Base-by-base conservation (phyloP, 345 rosid genomes). In the Aquilaria yunnanensis region DNA sequence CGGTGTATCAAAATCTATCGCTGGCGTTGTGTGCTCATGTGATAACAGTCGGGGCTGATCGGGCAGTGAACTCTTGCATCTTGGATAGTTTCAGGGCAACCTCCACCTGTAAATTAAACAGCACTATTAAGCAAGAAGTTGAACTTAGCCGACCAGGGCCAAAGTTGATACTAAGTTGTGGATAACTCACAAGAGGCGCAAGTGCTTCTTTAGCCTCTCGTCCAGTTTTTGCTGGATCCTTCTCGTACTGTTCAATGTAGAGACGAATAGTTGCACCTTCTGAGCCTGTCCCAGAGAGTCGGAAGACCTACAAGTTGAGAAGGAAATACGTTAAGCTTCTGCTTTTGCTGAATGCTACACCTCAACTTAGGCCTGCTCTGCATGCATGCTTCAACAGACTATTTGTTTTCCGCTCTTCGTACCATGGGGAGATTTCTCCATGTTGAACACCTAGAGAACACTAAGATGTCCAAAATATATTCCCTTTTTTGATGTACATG, bases 221-320 rank as follows among this genome's bases (percentile, higher is more conserved):
- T 29, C 97, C 96, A 23, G 46, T 91, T 81, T 91, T 89, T 7
- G 90, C 84, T 53, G 97, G 66, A 81, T 95, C 94, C 79, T 91
- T 91, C 82, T 91, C 96, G 32, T 91, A 95, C 67, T 91, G 98
- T 75, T 95, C 99, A 43, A 95, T 89, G 78, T 95, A 95, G 33
- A 95, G 94, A 12, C 97, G 79, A 82, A 95, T 89, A 5, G 99
- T 91, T 67, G 96, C 99, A 67, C 99, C 99, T 78, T 82, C 97
- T 41, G 99, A 95, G 41, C 99, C 99, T 12, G 98, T 91, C 77
- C 99, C 99, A 0, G 98, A 95, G 47, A 91, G 94, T 61, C 98
- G 96, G 90, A 91, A 95, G 47, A 95, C 76, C 97, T 94, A 84
- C 72, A 64, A 30, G 56, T 32, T 29, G 47, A 59, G 32, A 47